Evolutionary conservation across 1,284 basidiomycete genomes (phyloP), one percentile per base, ranked within the genome.

Genomic region (Porodaedalea pini): DNA sequence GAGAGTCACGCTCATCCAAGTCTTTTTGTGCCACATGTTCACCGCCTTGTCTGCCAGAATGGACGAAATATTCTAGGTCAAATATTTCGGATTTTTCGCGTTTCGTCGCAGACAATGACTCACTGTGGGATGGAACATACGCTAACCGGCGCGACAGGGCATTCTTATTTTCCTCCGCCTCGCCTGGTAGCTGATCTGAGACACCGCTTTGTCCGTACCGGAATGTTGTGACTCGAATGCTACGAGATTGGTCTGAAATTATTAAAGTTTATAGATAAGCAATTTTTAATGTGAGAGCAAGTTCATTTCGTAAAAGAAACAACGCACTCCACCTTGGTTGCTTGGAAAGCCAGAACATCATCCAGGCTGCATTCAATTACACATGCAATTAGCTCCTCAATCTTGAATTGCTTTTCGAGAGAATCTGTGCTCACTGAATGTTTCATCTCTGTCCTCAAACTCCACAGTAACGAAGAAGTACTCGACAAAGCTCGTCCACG

Each of bases 401-500:
- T n/a, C 27, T 23, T 23, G 27, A 32, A 17, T 43, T 23, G 29
- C 41, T 51, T 39, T 49, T 27, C 17, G 17, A n/a, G 21, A 23
- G 45, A 31, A 6, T n/a, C n/a, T n/a, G n/a, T 8, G 65, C 82
- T n/a, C 62, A 84, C 85, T 73, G 63, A 79, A 86, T 53, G 79
- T 76, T 36, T 68, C 58, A 64, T 90, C 85, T 0, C 78, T 72
- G 6, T 82, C 79, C 1, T 82, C 76, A 58, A 90, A 85, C 32
- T 71, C 71, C 1, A 81, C 83, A 0, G 82, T 85, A 51, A 90
- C 70, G 70, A 82, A 86, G 65, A 88, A 81, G 1, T 76, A 75
- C 36, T 78, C 74, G 60, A 78, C 67, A 29, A 79, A 27, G 36
- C 68, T 70, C 23, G 71, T 60, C 73, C 83, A 88, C 1, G 71